Evolutionary conservation across 148 eudicot species (phyloP).

Genomic region (Arbutus unedo): DNA sequence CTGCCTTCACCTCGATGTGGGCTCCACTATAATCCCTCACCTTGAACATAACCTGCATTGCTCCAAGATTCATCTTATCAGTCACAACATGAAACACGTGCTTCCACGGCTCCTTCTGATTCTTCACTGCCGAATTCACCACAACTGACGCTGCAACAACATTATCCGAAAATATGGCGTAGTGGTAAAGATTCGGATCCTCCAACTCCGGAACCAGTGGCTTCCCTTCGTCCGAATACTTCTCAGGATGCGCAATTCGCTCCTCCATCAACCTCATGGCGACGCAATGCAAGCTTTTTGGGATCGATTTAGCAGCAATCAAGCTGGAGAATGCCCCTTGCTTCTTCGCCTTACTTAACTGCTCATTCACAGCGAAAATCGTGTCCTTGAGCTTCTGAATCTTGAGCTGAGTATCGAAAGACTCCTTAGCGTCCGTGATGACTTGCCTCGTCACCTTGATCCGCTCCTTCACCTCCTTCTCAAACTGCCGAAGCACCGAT

Average conservation of each 20-base stretch:
- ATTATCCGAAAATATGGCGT: conserved; percentile 88
- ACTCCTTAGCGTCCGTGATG: conserved; percentile 83
- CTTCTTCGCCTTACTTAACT: conserved; percentile 76
- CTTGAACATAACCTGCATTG: conserved; percentile 96
- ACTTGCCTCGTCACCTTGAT: conserved; percentile 80
- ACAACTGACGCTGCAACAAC: conserved; percentile 93
- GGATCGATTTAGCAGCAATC: conserved; percentile 95
- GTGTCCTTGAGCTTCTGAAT: conserved; percentile 92
- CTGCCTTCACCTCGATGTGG: conserved; percentile 86
- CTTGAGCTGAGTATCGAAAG: conserved; percentile 88
- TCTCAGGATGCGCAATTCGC: conserved; percentile 68
- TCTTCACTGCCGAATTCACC: conserved; percentile 85
- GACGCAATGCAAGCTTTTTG: conserved; percentile 84
- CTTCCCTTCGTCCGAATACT: conserved; percentile 73
- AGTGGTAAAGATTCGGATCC: conserved; percentile 83
- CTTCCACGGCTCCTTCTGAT: conserved; percentile 78
- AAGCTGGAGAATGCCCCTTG: conserved; percentile 95
- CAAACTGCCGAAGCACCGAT: conserved; percentile 55
- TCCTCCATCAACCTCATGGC: conserved; percentile 94
- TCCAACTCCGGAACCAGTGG: conserved; percentile 60
- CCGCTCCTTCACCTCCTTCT: conserved; percentile 89
- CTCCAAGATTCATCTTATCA: conserved; percentile 93
- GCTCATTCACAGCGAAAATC: conserved; percentile 79
- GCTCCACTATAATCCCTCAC: conserved; percentile 87
- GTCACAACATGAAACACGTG: conserved; percentile 97